These are phyloP conservation scores for Hypoxylon sp. DNA, from an alignment of 2,329 filamentous ascomycete species.

Conservation along the genomic window DNA sequence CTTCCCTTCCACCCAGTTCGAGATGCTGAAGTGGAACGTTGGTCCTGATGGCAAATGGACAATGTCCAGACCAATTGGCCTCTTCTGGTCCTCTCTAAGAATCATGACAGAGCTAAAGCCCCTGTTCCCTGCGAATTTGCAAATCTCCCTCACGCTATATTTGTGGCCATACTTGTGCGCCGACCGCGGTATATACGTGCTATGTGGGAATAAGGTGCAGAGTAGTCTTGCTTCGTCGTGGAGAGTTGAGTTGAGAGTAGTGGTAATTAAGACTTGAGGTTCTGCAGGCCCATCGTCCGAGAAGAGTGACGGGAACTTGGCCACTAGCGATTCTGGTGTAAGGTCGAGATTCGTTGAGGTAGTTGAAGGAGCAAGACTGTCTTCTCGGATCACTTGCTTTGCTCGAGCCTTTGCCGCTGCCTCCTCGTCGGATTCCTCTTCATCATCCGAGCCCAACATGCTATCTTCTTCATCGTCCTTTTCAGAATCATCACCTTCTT, in stretches of 20 bases:
- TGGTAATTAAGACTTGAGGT: conserved; percentile 94
- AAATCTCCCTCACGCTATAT: conserved; percentile 92
- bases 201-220: conserved; percentile 86
- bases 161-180: conserved; percentile 88
- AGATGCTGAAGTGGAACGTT: conserved; percentile 92
- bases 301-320: conserved; percentile 75
- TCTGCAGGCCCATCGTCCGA: conserved; percentile 69
- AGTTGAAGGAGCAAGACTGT: conserved; percentile 70
- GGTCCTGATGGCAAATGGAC: conserved; percentile 88
- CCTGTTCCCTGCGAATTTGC: conserved; percentile 84
- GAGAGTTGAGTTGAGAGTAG: conserved; percentile 87
- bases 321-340: conserved; percentile 70
- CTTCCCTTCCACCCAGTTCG: conserved; percentile 90
- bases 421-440: conserved; percentile 59
- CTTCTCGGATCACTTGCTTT: conserved; percentile 63
- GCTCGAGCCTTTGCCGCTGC: conserved; percentile 61
- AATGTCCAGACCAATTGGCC: conserved; percentile 84
- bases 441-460: conserved; percentile 79
- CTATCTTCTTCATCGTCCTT: conserved; percentile 76
- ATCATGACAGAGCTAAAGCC: conserved; percentile 88
- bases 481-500: conserved; percentile 62
- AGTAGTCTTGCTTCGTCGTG: conserved; percentile 86
- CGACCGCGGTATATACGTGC: conserved; percentile 87
- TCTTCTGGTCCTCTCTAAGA: conserved; percentile 90
- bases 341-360: conserved; percentile 75